Evolutionary conservation across 768 basidiomycete genomes (phyloP), one percentile per base, ranked within the genome.

Genomic region (Megacollybia marginata): DNA sequence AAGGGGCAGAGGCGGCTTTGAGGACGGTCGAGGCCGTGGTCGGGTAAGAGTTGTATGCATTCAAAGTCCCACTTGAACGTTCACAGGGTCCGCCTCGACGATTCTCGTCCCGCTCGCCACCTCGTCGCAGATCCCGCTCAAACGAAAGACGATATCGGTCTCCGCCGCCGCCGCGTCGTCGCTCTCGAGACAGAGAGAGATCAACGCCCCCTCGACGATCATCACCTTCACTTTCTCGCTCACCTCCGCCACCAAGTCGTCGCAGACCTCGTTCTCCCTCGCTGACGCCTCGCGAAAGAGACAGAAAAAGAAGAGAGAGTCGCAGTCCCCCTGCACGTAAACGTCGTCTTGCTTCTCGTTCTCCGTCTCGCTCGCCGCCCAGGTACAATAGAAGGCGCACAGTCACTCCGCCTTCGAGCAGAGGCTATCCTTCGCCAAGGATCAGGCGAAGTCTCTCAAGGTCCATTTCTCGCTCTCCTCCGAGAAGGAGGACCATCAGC

Each of bases 291-390:
- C 68, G 68, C 36, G 65, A 68, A 31, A 56, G 62, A 62, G 31
- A 53, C 66, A 44, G 65, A 33, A 49, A 56, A 47, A 50, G 60
- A 47, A 59, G 69, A 44, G 72, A 72, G 54, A 80, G 77, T 52
- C 78, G 79, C 43, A 82, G 80, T 58, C 85, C 82, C 0, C 79
- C 74, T 33, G 56, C 69, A 18, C 70, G 78, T 8, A 65, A 72
- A 28, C 71, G 74, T 23, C 68, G 73, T 36, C 53, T 73, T 9
- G 73, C 73, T 23, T 68, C 69, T 23, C 52, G 52, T 5, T 50
- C 58, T 20, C 57, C 60, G 19, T 65, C 68, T 9, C 63, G 55
- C 11, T 67, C 68, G 6, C 61, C 56, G 19, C 73, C 71, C 40
- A 70, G 73, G 6, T 74, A 74, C 16, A 59, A 40, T 18, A 40